Percentiles rank a stretch among this genome's conserved stretches.
phyloP scores from a whole-genome alignment of 768 basidiomycete genomes.

The Vararia minispora region DNA sequence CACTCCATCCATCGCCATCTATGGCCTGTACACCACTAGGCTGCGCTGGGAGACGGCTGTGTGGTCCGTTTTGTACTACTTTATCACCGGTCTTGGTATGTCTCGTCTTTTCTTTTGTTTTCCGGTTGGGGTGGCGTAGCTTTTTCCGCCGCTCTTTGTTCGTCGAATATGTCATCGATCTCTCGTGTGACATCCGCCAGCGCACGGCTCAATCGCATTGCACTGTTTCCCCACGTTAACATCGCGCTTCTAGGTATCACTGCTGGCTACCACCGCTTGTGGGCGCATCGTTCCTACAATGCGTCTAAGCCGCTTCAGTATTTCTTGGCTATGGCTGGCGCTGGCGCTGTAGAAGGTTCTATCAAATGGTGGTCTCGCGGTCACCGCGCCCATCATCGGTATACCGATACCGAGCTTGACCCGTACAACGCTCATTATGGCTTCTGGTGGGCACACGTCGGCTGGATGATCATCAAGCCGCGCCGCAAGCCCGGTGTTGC shows the following conservation, averaged over 20 bases:
- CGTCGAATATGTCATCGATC: no score
- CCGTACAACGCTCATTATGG: conserved; percentile 92
- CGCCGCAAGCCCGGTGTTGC: conserved; percentile 83
- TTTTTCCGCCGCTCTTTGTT: not conserved
- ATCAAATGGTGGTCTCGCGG: conserved; percentile 99
- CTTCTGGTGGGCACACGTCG: conserved; percentile 76
- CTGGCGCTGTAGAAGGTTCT: conserved; percentile 91
- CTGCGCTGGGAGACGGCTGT: conserved; percentile 65
- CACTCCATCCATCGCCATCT: conserved; percentile 62
- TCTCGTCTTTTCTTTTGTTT: conserved; percentile 17
- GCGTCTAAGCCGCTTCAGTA: conserved; percentile 82
- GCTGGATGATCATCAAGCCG: conserved; percentile 92
- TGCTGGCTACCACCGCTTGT: conserved; percentile 93
- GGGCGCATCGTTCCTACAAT: conserved; percentile 95
- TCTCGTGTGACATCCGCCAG: no score
- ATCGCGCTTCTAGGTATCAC: conserved; percentile 48
- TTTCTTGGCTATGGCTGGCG: conserved; percentile 70
- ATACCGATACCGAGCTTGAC: conserved; percentile 95
- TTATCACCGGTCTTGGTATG: conserved; percentile 72
- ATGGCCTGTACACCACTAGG: conserved; percentile 57
- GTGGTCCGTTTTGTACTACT: conserved; percentile 62
- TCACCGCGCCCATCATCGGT: conserved; percentile 94
- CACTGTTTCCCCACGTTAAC: conserved; percentile 31
- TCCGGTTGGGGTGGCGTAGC: not conserved
- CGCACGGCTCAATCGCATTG: no score